phyloP scores from a whole-genome alignment of 2,329 filamentous ascomycete genomes.

The Diaporthe sp. region DNA sequence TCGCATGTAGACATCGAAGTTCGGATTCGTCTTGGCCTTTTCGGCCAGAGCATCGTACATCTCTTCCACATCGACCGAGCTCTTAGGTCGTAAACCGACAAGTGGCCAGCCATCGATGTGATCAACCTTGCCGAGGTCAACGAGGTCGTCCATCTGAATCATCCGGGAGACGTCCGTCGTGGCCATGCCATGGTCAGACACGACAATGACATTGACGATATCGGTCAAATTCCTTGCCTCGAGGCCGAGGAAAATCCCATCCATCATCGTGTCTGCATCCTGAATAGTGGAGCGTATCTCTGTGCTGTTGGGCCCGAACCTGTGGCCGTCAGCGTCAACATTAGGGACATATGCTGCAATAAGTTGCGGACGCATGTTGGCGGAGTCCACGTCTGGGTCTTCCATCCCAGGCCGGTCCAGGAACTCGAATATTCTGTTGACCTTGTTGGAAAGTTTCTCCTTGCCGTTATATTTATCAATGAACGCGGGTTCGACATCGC shows the following conservation, averaged over 20 bases:
- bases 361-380: slow-evolving; percentile 81
- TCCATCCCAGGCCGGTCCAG: slow-evolving; percentile 85
- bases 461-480: slow-evolving; percentile 87
- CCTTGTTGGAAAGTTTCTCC: slow-evolving; percentile 81
- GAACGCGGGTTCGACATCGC: slow-evolving; percentile 78
- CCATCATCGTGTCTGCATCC: slow-evolving; percentile 86
- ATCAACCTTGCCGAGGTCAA: slow-evolving; percentile 82
- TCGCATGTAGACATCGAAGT: slow-evolving; percentile 88
- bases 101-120: slow-evolving; percentile 96
- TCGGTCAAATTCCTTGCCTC: slow-evolving; percentile 85
- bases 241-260: slow-evolving; percentile 79
- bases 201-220: slow-evolving; percentile 94
- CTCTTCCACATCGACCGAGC: slow-evolving; percentile 71
- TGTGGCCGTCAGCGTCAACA: slow-evolving; percentile 89
- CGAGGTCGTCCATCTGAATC: slow-evolving; percentile 89
- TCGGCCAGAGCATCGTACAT: slow-evolving; percentile 74
- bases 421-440: slow-evolving; percentile 82
- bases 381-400: slow-evolving; percentile 60
- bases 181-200: slow-evolving; percentile 98
- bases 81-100: slow-evolving; percentile 86
- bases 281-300: slow-evolving; percentile 85
- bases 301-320: slow-evolving; percentile 93
- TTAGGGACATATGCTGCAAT: slow-evolving; percentile 96
- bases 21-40: slow-evolving; percentile 71
- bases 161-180: slow-evolving; percentile 85